phyloP scores from a whole-genome alignment of 176 grass and related monocot genomes.

The Alopecurus myosuroides region DNA sequence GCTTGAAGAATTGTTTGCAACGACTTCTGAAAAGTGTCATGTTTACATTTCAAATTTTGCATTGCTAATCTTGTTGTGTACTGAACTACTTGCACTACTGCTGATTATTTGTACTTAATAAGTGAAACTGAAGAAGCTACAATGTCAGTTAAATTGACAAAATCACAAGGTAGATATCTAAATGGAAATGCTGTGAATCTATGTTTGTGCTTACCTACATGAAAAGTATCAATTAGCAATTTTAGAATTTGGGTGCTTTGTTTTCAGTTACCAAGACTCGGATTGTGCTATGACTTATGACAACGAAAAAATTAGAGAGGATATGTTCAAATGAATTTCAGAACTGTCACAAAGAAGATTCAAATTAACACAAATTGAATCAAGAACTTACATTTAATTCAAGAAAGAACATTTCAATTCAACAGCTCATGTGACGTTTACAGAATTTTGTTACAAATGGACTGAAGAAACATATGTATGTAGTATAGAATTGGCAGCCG shows the following conservation, averaged over 20 bases:
- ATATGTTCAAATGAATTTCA: not conserved
- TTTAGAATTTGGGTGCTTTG: not conserved
- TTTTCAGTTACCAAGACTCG: not conserved
- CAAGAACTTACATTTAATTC: not conserved
- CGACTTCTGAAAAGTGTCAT: not conserved
- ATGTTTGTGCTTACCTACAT: not conserved
- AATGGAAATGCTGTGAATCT: not conserved
- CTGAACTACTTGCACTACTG: not conserved
- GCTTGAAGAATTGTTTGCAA: slow-evolving; percentile 7
- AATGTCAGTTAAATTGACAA: not conserved
- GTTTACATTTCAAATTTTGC: not conserved
- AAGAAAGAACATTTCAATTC: not conserved
- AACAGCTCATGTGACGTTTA: not conserved
- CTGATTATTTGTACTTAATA: not conserved
- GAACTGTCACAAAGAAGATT: not conserved
- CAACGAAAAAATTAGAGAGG: not conserved
- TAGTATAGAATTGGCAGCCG: not conserved
- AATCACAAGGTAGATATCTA: not conserved
- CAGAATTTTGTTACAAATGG: not conserved
- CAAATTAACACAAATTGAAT: not conserved
- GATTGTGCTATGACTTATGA: not conserved
- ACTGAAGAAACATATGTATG: not conserved
- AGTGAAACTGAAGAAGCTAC: not conserved
- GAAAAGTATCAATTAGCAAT: not conserved
- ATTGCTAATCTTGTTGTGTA: not conserved